These are phyloP conservation scores for Pleurotus platypus DNA, from an alignment of 768 basidiomycete species.

Conservation along the genomic window DNA sequence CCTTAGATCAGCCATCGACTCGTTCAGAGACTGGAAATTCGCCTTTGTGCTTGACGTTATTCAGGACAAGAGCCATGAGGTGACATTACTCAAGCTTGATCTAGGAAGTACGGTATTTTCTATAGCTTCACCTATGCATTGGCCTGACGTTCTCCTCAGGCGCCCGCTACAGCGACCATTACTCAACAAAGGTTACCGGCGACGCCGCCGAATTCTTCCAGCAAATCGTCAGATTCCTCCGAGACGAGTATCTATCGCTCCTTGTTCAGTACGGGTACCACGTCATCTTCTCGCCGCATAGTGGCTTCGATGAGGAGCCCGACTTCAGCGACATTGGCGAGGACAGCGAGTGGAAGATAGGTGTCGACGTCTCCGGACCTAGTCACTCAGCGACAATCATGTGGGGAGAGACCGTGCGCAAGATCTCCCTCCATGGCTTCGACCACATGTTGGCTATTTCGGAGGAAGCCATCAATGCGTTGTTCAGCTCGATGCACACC, in stretches of 20 bases:
- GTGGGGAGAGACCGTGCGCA: constrained; percentile 7
- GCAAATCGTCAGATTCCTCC: neutral
- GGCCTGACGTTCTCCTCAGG: neutral
- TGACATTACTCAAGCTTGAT: constrained; percentile 1
- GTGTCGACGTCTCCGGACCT: neutral
- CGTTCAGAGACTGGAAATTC: neutral
- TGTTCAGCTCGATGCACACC: constrained; percentile 1
- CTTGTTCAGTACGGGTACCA: neutral
- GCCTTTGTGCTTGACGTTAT: constrained; percentile 3
- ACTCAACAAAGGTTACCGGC: neutral
- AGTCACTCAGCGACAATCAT: neutral
- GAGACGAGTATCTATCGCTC: neutral
- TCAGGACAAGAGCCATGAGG: constrained; percentile 1
- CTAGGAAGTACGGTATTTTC: neutral
- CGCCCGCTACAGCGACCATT: neutral
- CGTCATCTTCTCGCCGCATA: neutral
- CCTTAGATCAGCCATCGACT: neutral
- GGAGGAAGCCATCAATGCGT: constrained; percentile 8
- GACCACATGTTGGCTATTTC: constrained; percentile 9
- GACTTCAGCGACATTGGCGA: neutral
- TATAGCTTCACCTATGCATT: neutral
- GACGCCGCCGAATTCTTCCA: neutral
- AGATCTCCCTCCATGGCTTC: constrained; percentile 1
- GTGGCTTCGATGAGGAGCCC: neutral
- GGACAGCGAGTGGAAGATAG: neutral